Percentiles rank a stretch among this genome's conserved stretches.
These are phyloP conservation scores for Rosa multiflora DNA, from an alignment of 306 rosid species.

Conservation along the genomic window DNA sequence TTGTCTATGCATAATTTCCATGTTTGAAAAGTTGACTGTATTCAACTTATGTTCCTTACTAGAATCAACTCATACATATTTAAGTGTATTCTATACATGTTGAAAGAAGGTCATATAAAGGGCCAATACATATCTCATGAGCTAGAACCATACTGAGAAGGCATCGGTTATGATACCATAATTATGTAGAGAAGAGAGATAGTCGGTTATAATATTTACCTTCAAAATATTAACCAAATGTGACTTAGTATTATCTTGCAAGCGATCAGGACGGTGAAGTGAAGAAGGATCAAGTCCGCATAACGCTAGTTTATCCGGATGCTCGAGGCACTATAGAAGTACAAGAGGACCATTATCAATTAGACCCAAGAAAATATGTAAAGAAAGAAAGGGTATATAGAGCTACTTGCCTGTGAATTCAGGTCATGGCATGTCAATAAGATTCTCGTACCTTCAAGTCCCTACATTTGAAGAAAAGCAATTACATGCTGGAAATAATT, in stretches of 20 bases:
- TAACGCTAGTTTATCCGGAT: slow-evolving; percentile 72
- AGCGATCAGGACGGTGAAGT: slow-evolving; percentile 85
- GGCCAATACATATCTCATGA: background rate
- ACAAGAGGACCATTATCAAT: slow-evolving; percentile 11
- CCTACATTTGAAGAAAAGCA: slow-evolving; percentile 39
- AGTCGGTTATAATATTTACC: slow-evolving; percentile 39
- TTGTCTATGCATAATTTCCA: background rate
- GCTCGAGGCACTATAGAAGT: slow-evolving; percentile 51
- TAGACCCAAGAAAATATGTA: slow-evolving; percentile 19
- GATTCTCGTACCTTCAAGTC: slow-evolving; percentile 66
- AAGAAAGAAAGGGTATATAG: slow-evolving; percentile 21
- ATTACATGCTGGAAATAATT: background rate
- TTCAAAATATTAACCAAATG: slow-evolving; percentile 71
- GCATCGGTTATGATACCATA: background rate
- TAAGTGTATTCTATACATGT: background rate
- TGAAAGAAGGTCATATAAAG: background rate
- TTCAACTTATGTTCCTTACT: background rate
- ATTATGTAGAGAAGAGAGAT: slow-evolving; percentile 11
- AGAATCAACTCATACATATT: background rate
- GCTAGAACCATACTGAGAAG: background rate
- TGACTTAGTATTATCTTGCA: slow-evolving; percentile 64
- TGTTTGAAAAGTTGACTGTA: background rate
- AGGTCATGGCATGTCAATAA: slow-evolving; percentile 76
- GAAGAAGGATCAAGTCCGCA: slow-evolving; percentile 82
- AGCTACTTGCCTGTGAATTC: slow-evolving; percentile 57